phyloP scores from a whole-genome alignment of 495 filamentous ascomycete genomes.

The Acidiella bohemica region DNA sequence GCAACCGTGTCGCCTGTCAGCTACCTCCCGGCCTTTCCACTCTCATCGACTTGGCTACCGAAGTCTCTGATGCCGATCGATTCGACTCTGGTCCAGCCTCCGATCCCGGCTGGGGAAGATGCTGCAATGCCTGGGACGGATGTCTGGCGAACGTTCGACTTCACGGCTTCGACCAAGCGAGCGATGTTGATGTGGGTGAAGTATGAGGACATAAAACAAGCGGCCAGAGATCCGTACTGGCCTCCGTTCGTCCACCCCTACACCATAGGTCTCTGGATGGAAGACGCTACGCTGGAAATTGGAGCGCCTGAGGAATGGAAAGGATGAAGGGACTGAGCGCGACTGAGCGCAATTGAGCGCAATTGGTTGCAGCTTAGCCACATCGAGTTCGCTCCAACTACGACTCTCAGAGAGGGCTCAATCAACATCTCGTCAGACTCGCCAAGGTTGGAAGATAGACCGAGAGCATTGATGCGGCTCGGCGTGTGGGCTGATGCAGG shows the following conservation, averaged over 20 bases:
- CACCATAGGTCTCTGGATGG: constrained; percentile 33
- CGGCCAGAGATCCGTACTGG: constrained; percentile 20
- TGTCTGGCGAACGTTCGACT: constrained; percentile 6
- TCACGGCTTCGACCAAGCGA: neutral
- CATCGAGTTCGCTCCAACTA: too few species aligned
- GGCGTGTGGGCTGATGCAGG: too few species aligned
- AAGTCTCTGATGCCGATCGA: too few species aligned
- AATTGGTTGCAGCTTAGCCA: too few species aligned
- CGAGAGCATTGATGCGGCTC: too few species aligned
- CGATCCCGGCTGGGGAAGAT: constrained; percentile 26
- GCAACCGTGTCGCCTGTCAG: constrained; percentile 30
- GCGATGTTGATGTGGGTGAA: neutral
- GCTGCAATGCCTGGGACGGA: constrained; percentile 15
- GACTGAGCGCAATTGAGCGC: neutral
- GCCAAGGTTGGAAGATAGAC: too few species aligned
- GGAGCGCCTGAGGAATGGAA: constrained; percentile 11
- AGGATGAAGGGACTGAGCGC: neutral
- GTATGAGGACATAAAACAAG: neutral
- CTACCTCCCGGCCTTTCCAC: constrained; percentile 33
- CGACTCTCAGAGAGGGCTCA: too few species aligned
- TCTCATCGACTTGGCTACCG: constrained; percentile 27
- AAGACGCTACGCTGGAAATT: constrained; percentile 31
- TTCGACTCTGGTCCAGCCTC: constrained; percentile 34
- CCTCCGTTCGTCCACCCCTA: constrained; percentile 36
- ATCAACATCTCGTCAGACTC: too few species aligned